Evolutionary conservation across 441 rosid species (phyloP).

Genomic region (Breynia disticha): DNA sequence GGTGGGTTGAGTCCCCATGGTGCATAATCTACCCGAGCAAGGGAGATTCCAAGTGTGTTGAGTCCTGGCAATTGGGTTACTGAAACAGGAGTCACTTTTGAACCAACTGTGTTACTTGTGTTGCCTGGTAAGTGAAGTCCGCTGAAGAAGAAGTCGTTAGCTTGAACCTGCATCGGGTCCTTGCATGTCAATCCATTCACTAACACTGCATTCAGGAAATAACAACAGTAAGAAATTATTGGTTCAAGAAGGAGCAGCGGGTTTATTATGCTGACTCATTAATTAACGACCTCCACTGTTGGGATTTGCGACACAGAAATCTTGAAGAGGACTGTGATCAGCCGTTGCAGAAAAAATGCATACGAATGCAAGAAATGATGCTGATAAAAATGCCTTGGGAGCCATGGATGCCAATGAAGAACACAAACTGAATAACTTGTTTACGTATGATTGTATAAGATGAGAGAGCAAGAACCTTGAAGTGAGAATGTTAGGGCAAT

Average conservation of each 20-base stretch:
- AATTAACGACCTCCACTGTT: neutral
- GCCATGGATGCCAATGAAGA: conserved; percentile 11
- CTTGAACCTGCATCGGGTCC: conserved; percentile 17
- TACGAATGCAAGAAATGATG: conserved; percentile 1
- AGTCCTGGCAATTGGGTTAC: conserved; percentile 17
- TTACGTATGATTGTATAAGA: too few relatives aligned
- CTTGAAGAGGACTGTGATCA: conserved; percentile 15
- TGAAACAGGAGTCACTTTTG: conserved; percentile 12
- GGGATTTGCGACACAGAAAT: conserved; percentile 22
- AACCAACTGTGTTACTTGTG: conserved; percentile 18
- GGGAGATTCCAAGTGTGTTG: conserved; percentile 27
- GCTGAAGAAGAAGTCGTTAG: conserved; percentile 16
- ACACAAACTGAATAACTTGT: too few relatives aligned
- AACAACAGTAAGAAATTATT: too few relatives aligned
- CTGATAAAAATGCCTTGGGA: neutral
- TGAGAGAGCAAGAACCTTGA: neutral
- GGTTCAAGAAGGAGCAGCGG: too few relatives aligned
- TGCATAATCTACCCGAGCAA: conserved; percentile 21
- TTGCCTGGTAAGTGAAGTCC: conserved; percentile 17
- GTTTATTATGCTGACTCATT: neutral
- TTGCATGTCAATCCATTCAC: conserved; percentile 22
- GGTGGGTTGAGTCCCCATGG: conserved; percentile 24
- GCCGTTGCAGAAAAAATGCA: neutral
- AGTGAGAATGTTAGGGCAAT: neutral
- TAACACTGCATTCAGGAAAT: conserved; percentile 6